Evolutionary conservation across 495 filamentous ascomycete species (phyloP).

Genomic region (Penicillium egyptiacum): DNA sequence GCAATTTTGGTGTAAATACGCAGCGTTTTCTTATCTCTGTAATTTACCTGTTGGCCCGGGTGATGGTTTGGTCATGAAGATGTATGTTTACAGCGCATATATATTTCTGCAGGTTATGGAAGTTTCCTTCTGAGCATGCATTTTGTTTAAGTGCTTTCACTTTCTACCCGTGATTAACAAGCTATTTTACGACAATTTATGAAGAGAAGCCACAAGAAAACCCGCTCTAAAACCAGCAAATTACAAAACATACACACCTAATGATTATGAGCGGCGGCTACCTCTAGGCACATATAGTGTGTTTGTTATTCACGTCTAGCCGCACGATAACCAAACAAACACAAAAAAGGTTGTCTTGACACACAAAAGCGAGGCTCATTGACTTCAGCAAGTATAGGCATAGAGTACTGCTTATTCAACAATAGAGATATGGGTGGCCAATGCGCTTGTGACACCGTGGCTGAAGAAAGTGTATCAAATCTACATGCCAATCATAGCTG

Average conservation of each 20-base stretch:
- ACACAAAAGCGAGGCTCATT: background rate
- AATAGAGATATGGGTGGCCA: background rate
- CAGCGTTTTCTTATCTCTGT: background rate
- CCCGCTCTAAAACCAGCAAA: background rate
- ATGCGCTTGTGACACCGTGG: slow-evolving; percentile 5
- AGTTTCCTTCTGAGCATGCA: background rate
- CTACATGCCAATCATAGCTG: background rate
- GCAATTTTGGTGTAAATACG: background rate
- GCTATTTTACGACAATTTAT: background rate
- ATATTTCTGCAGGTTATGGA: background rate
- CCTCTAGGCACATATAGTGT: background rate
- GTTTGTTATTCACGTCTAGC: background rate
- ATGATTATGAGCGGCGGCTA: background rate
- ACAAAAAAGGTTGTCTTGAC: too few relatives aligned
- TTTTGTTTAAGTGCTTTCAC: background rate
- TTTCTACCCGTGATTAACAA: background rate
- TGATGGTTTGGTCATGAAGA: background rate
- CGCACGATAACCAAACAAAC: background rate
- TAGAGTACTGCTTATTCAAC: background rate
- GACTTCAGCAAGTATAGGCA: background rate
- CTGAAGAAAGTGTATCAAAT: slow-evolving; percentile 4
- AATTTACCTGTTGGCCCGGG: background rate
- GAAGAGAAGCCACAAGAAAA: background rate
- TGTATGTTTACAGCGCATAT: background rate
- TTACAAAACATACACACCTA: background rate